Evolutionary conservation across 2,329 filamentous ascomycete species (phyloP).

Genomic region (Alternaria alternata): DNA sequence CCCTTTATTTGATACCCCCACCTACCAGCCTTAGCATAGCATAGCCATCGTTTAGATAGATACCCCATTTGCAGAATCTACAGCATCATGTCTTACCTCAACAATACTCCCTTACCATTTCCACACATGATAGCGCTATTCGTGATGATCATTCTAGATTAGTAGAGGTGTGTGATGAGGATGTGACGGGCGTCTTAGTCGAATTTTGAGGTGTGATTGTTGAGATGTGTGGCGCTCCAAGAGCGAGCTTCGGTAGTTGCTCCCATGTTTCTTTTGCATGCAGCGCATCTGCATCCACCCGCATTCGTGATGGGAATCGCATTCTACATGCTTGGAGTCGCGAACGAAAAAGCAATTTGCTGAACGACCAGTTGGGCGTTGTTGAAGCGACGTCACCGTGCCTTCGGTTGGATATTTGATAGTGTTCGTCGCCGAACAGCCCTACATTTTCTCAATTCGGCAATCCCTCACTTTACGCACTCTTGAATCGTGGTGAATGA

Average conservation of each 20-base stretch:
- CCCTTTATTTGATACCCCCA: slow-evolving; percentile 44
- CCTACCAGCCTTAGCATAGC: slow-evolving; percentile 10
- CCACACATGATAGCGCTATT: slow-evolving; percentile 2
- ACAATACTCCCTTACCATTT: background rate
- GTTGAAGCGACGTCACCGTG: background rate
- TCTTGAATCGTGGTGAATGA: background rate
- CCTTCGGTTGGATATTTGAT: background rate
- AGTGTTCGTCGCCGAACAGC: background rate
- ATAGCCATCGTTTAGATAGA: slow-evolving; percentile 18
- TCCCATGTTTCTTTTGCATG: slow-evolving; percentile 3
- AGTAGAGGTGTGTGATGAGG: background rate
- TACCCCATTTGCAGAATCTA: slow-evolving; percentile 7
- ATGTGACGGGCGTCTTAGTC: slow-evolving; percentile 25
- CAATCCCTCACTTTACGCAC: background rate
- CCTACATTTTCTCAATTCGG: background rate
- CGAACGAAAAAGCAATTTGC: slow-evolving; percentile 2
- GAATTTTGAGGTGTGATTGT: slow-evolving; percentile 25
- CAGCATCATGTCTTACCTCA: slow-evolving; percentile 10
- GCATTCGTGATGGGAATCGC: background rate
- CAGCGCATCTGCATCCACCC: background rate
- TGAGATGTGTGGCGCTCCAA: slow-evolving; percentile 31
- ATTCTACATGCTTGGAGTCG: background rate
- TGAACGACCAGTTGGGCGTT: background rate
- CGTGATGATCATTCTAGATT: background rate
- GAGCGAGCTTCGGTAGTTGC: slow-evolving; percentile 15